Evolutionary conservation across 2,329 filamentous ascomycete species (phyloP).

Genomic region (Colletotrichum incanum): DNA sequence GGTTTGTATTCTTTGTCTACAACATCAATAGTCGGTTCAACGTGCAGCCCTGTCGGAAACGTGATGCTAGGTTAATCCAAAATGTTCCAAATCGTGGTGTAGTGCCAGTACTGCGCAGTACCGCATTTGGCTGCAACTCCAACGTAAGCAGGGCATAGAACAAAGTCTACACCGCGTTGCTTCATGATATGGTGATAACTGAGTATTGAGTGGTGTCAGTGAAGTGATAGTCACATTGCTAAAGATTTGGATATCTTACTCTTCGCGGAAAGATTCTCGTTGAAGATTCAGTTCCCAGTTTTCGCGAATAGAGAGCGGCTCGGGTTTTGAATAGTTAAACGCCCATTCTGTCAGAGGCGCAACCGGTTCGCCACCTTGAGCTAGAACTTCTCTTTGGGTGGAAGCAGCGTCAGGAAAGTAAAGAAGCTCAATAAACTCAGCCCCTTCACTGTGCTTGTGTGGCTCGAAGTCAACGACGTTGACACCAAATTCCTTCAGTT

Average conservation of each 20-base stretch:
- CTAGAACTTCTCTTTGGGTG: constrained; percentile 39
- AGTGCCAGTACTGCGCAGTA: constrained; percentile 47
- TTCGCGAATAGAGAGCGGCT: constrained; percentile 40
- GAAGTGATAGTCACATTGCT: constrained; percentile 51
- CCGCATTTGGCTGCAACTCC: constrained; percentile 46
- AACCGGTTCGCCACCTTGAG: constrained; percentile 48
- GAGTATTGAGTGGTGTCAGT: constrained; percentile 1
- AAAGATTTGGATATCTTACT: constrained; percentile 56
- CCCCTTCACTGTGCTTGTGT: constrained; percentile 45
- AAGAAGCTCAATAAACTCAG: constrained; percentile 43
- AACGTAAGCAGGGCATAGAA: constrained; percentile 48
- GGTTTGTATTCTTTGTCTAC: constrained; percentile 18
- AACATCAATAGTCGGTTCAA: constrained; percentile 14
- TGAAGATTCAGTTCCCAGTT: constrained; percentile 46
- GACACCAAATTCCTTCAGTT: constrained; percentile 44
- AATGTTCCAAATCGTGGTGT: constrained; percentile 53
- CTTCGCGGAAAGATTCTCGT: constrained; percentile 42
- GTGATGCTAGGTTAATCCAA: constrained; percentile 50
- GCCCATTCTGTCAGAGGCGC: constrained; percentile 49
- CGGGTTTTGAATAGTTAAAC: constrained; percentile 41
- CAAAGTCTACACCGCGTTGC: constrained; percentile 47
- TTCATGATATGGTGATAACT: constrained; percentile 44
- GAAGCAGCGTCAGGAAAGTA: constrained; percentile 50
- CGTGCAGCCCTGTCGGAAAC: constrained; percentile 47
- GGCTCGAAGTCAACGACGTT: constrained; percentile 47